Evolutionary conservation across 176 grass and related monocot species (phyloP).

Genomic region (Eleusine indica): DNA sequence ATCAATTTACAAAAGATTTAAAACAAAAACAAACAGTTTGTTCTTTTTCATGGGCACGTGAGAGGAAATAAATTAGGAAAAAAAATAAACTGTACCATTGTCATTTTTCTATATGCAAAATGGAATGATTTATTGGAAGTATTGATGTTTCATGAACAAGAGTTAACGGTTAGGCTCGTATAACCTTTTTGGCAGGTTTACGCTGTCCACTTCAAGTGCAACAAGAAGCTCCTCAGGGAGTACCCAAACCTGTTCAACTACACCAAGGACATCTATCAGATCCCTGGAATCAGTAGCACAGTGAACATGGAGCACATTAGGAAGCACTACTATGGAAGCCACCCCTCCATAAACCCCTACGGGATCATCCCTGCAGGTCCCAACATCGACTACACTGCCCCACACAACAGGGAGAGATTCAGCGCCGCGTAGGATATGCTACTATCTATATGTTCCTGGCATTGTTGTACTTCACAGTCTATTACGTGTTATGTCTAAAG

Average conservation of each 20-base stretch:
- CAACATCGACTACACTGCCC: slow-evolving; percentile 72
- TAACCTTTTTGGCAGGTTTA: slow-evolving; percentile 62
- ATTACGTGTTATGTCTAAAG: neutral
- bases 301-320: slow-evolving; percentile 89
- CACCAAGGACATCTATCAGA: slow-evolving; percentile 94
- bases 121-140: no score
- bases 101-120: neutral
- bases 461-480: neutral
- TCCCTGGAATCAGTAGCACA: slow-evolving; percentile 68
- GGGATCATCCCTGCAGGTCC: slow-evolving; percentile 77
- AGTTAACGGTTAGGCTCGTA: no score
- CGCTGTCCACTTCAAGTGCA: slow-evolving; percentile 92
- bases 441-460: no score
- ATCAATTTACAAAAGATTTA: no score
- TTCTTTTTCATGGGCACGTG: no score
- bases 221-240: slow-evolving; percentile 84
- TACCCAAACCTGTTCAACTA: slow-evolving; percentile 92
- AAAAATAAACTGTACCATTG: no score
- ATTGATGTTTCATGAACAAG: no score
- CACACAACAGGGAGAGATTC: slow-evolving; percentile 79
- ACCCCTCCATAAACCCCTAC: slow-evolving; percentile 80
- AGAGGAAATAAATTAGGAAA: no score
- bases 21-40: no score
- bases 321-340: slow-evolving; percentile 96
- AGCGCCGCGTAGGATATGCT: no score